These are phyloP conservation scores for Theobroma cacao DNA, from an alignment of 345 rosid genomes.

Conservation along the genomic window DNA sequence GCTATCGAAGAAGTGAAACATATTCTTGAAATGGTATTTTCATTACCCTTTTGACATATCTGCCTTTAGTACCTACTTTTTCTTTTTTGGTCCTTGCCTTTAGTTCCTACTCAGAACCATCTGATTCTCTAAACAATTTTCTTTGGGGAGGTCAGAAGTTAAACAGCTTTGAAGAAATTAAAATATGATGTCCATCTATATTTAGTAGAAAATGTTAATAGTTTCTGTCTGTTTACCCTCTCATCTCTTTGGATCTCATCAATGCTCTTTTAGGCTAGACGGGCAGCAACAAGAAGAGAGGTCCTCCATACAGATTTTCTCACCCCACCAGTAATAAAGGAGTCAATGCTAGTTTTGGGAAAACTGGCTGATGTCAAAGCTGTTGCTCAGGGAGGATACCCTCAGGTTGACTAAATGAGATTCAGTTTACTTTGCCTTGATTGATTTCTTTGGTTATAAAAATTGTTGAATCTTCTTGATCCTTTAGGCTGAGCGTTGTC, in stretches of 20 bases:
- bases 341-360: slow-evolving; percentile 52
- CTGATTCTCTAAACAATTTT: not conserved
- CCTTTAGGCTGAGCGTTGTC: slow-evolving; percentile 86
- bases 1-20: slow-evolving; percentile 67
- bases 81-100: not conserved
- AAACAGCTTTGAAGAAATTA: not conserved
- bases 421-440: not conserved
- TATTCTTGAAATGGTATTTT: slow-evolving; percentile 69
- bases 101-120: not conserved
- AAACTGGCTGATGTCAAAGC: slow-evolving; percentile 69
- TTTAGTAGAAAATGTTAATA: not conserved
- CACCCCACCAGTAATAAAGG: slow-evolving; percentile 77
- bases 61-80: not conserved
- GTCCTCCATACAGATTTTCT: slow-evolving; percentile 76
- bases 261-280: slow-evolving; percentile 50
- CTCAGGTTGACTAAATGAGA: slow-evolving; percentile 50
- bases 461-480: slow-evolving; percentile 14
- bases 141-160: not conserved
- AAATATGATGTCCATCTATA: not conserved
- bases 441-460: not conserved
- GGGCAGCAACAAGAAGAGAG: slow-evolving; percentile 65
- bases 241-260: not conserved
- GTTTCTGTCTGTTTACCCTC: not conserved
- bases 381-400: slow-evolving; percentile 86
- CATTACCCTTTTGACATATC: not conserved